Conservation (phyloP, 2,329 filamentous ascomycete species). For the Scopulariopsis brevicaulis region DNA sequence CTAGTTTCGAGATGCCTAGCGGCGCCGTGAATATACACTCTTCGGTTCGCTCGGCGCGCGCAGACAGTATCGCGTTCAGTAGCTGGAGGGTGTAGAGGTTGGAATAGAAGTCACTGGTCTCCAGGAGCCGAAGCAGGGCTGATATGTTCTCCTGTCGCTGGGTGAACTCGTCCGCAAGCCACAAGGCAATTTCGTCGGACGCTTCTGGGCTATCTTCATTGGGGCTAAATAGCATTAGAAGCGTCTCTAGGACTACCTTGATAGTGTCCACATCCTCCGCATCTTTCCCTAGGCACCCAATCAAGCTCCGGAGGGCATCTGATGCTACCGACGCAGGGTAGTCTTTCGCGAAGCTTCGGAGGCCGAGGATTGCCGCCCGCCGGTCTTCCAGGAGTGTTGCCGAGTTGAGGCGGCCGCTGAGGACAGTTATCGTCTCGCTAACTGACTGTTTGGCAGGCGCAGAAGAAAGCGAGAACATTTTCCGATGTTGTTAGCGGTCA, state of each 20-base stretch:
- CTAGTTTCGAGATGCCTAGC: slow-evolving; percentile 76
- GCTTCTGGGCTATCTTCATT: slow-evolving; percentile 72
- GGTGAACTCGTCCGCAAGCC: slow-evolving; percentile 96
- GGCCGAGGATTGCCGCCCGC: slow-evolving; percentile 79
- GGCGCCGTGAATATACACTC: slow-evolving; percentile 88
- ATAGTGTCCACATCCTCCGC: slow-evolving; percentile 92
- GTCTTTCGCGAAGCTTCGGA: slow-evolving; percentile 92
- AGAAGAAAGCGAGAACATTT: slow-evolving; percentile 54
- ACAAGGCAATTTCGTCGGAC: slow-evolving; percentile 89
- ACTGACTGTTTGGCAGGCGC: slow-evolving; percentile 94
- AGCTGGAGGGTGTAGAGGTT: slow-evolving; percentile 86
- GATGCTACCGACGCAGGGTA: slow-evolving; percentile 94
- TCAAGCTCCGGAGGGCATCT: slow-evolving; percentile 79
- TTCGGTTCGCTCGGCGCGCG: slow-evolving; percentile 82
- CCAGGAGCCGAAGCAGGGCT: slow-evolving; percentile 77
- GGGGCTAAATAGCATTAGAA: slow-evolving; percentile 80
- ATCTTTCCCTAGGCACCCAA: slow-evolving; percentile 76
- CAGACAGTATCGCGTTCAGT: slow-evolving; percentile 72
- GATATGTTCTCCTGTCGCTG: slow-evolving; percentile 96
- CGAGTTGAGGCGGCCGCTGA: slow-evolving; percentile 78
- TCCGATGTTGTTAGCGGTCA: background rate
- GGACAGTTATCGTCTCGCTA: slow-evolving; percentile 81
- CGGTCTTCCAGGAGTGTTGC: slow-evolving; percentile 91
- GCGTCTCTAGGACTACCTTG: slow-evolving; percentile 87
- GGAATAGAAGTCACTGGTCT: slow-evolving; percentile 79